These are phyloP conservation scores for Kazachstania bromeliacearum DNA, from an alignment of 805 yeast species.

Conservation along the genomic window DNA sequence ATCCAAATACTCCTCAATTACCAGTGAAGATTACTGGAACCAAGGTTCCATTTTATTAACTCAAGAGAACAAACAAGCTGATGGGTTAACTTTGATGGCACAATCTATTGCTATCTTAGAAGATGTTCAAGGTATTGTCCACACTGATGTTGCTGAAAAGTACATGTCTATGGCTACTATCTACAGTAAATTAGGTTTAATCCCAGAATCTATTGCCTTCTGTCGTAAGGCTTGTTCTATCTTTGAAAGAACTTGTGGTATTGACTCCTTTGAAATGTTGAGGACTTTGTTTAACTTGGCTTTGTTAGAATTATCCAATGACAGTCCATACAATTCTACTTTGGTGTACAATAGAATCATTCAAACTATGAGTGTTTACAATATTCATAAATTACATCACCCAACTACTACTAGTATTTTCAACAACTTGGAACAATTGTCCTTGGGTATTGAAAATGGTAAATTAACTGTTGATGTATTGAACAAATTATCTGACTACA, in stretches of 20 bases:
- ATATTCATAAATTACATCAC: constrained; percentile 55
- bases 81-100: constrained; percentile 53
- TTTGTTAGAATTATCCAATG: constrained; percentile 52
- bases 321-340: constrained; percentile 51
- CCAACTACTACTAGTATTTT: constrained; percentile 60
- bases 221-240: constrained; percentile 63
- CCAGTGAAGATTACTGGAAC: constrained; percentile 69
- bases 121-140: constrained; percentile 75
- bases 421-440: constrained; percentile 42
- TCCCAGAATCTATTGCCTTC: constrained; percentile 49
- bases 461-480: constrained; percentile 48
- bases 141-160: constrained; percentile 66
- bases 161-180: constrained; percentile 57
- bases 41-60: constrained; percentile 37
- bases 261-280: constrained; percentile 69
- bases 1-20: constrained; percentile 52
- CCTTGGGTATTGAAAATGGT: constrained; percentile 44
- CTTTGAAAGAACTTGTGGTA: constrained; percentile 71
- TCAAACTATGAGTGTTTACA: constrained; percentile 26
- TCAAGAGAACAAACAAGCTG: constrained; percentile 35
- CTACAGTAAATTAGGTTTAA: constrained; percentile 50
- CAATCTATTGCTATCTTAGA: constrained; percentile 70
- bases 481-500: constrained; percentile 42
- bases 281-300: constrained; percentile 69
- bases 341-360: constrained; percentile 53